Evolutionary conservation across 495 filamentous ascomycete species (phyloP).

Genomic region (Baudoinia panamericana): DNA sequence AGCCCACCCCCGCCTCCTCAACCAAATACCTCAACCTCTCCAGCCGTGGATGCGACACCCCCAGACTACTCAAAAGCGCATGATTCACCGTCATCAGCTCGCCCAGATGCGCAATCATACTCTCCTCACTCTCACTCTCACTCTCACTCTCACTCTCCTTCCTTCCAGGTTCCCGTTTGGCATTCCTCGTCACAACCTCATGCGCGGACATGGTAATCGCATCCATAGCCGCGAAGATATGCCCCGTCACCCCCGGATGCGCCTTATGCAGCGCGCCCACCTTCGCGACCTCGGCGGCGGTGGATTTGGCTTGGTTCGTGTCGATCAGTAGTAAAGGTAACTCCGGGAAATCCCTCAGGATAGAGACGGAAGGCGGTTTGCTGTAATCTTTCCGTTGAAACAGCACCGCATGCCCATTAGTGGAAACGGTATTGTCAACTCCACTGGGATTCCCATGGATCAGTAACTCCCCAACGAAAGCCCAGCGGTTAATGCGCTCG

Average conservation of each 20-base stretch:
- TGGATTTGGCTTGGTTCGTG: conserved; percentile 71
- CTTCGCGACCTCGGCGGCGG: conserved; percentile 70
- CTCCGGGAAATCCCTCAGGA: conserved; percentile 74
- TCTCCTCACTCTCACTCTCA: too few species aligned
- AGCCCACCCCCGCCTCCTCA: conserved; percentile 78
- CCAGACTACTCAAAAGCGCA: conserved; percentile 71
- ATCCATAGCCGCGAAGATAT: conserved; percentile 72
- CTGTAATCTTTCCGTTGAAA: conserved; percentile 70
- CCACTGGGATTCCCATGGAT: conserved; percentile 95
- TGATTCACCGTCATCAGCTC: conserved; percentile 88
- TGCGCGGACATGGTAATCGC: conserved; percentile 63
- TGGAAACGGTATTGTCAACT: conserved; percentile 93
- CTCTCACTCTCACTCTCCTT: too few species aligned
- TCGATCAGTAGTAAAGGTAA: conserved; percentile 81
- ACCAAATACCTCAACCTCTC: conserved; percentile 88
- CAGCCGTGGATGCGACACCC: conserved; percentile 84
- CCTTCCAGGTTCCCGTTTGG: conserved; percentile 42
- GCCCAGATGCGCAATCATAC: conserved; percentile 60
- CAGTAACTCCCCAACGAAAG: conserved; percentile 90
- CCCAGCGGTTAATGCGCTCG: conserved; percentile 93
- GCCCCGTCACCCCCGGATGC: conserved; percentile 59
- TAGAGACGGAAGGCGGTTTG: conserved; percentile 62
- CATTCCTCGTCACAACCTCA: conserved; percentile 47
- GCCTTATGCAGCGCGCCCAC: conserved; percentile 55
- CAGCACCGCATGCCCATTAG: conserved; percentile 81